Evolutionary conservation across 176 grass and related monocot genomes (phyloP).

Genomic region (Triticum aestivum): DNA sequence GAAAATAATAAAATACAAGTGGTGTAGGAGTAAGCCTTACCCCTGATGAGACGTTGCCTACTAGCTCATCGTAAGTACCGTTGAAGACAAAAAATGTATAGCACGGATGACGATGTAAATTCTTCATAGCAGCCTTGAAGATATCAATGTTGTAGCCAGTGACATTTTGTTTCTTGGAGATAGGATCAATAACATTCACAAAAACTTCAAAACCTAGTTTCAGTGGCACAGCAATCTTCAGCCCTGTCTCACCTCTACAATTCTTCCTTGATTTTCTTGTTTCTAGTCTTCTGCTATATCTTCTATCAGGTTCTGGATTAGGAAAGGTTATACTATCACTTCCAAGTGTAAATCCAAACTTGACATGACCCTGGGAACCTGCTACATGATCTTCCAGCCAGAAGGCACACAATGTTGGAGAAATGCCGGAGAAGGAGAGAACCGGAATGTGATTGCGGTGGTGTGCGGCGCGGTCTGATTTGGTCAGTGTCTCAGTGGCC

Average conservation of each 20-base stretch:
- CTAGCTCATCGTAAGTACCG: constrained; percentile 45
- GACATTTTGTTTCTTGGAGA: background rate
- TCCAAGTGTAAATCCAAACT: background rate
- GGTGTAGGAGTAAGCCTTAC: background rate
- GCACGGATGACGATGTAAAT: background rate
- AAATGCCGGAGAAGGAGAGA: constrained; percentile 34
- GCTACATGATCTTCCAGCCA: background rate
- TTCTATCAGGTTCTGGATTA: background rate
- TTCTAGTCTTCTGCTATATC: background rate
- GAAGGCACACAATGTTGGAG: background rate
- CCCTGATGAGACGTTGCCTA: constrained; percentile 31
- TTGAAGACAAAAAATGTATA: constrained; percentile 8
- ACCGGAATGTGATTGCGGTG: constrained; percentile 19
- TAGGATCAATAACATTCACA: too few relatives aligned
- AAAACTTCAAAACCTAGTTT: too few relatives aligned
- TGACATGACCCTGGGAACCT: background rate
- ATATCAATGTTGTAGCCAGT: background rate
- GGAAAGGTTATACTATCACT: background rate
- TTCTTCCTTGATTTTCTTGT: background rate
- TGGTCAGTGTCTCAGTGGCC: background rate
- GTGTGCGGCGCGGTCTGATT: background rate
- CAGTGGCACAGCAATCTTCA: constrained; percentile 50
- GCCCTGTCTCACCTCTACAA: background rate
- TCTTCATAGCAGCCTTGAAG: background rate
- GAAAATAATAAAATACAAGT: constrained; percentile 6